Conservation (phyloP, 2,329 filamentous ascomycete genomes). For the Nigrospora osmanthi region DNA sequence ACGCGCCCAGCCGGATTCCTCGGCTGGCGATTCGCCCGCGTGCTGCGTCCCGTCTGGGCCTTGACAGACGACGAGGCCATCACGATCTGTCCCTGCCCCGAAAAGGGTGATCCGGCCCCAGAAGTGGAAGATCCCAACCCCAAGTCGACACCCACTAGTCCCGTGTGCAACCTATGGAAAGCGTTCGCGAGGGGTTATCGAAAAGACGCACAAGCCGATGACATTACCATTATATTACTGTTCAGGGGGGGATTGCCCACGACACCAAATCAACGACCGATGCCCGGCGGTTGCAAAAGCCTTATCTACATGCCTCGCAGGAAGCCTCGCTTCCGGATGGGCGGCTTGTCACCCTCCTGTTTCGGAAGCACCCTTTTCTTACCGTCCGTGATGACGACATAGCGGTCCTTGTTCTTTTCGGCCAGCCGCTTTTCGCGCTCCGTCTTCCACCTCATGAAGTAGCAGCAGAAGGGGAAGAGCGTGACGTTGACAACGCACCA, state of each 20-base stretch:
- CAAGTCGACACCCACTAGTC: background rate
- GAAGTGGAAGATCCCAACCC: background rate
- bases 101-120: no score
- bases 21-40: no score
- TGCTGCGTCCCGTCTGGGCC: no score
- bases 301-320: conserved; percentile 10
- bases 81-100: no score
- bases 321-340: conserved; percentile 21
- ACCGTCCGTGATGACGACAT: conserved; percentile 14
- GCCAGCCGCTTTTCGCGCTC: conserved; percentile 18
- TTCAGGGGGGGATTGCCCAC: background rate
- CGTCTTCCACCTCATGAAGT: conserved; percentile 32
- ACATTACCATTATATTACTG: background rate
- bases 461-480: conserved; percentile 42
- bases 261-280: background rate
- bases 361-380: conserved; percentile 18
- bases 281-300: no score
- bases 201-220: background rate
- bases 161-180: background rate
- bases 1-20: no score
- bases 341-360: conserved; percentile 16
- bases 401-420: conserved; percentile 16
- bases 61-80: no score
- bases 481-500: conserved; percentile 46
- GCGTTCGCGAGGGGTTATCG: background rate